Conservation (phyloP, 106 monocot species). For the Vanilla planifolia region DNA sequence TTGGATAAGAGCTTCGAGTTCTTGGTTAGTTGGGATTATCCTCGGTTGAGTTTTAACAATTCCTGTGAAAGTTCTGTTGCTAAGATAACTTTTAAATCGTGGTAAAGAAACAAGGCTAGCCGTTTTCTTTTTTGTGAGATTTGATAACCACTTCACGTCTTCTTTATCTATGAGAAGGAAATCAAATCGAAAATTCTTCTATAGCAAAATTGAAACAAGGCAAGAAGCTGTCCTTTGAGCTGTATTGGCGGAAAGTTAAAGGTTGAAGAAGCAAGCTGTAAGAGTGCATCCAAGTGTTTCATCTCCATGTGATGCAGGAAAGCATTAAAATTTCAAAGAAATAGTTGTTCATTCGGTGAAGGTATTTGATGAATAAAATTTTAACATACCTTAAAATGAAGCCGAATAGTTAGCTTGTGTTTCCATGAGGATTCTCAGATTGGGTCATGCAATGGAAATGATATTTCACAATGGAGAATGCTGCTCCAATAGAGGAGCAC, state of each 20-base stretch:
- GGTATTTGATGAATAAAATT: not conserved
- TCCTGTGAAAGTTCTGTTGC: not conserved
- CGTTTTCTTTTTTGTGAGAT: not conserved
- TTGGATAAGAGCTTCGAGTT: not conserved
- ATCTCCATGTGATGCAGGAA: too few species aligned
- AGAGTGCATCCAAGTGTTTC: too few species aligned
- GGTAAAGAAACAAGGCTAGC: not conserved
- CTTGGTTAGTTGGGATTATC: too few species aligned
- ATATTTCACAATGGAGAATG: too few species aligned
- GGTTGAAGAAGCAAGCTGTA: too few species aligned
- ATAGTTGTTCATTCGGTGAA: not conserved
- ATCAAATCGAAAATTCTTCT: not conserved
- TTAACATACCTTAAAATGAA: not conserved
- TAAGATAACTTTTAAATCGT: not conserved
- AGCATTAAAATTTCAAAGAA: not conserved
- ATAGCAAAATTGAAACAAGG: not conserved
- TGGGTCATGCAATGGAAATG: too few species aligned
- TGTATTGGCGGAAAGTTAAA: too few species aligned
- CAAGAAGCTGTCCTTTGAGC: too few species aligned
- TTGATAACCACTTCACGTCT: not conserved
- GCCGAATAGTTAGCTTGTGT: not conserved
- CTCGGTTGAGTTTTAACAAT: too few species aligned
- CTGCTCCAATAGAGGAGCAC: too few species aligned
- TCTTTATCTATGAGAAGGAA: not conserved
- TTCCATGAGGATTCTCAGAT: not conserved